Conservation (phyloP, 108 stramenopile species). For the Pseudonitzschia multiseries region DNA sequence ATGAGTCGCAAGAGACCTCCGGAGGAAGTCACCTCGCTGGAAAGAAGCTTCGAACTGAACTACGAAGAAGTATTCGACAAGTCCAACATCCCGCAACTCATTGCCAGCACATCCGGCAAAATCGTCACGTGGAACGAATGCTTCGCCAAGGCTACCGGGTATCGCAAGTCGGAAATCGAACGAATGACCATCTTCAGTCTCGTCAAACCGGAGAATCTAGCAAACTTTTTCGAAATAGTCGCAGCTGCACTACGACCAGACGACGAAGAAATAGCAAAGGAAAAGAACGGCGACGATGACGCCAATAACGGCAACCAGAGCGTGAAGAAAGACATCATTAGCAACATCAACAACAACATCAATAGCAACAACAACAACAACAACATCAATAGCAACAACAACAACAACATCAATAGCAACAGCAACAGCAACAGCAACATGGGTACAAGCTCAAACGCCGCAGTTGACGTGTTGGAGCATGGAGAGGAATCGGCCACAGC, state of each 20-base stretch:
- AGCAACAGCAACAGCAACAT: not conserved
- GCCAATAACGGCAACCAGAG: not conserved
- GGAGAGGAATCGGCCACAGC: not conserved
- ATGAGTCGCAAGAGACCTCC: constrained; percentile 49
- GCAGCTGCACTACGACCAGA: constrained; percentile 49
- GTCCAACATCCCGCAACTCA: constrained; percentile 78
- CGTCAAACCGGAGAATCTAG: constrained; percentile 66
- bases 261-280: constrained; percentile 3
- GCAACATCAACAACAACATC: not conserved
- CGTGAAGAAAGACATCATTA: not conserved
- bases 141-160: constrained; percentile 64
- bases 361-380: not conserved
- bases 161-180: constrained; percentile 51
- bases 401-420: not conserved
- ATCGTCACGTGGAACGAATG: constrained; percentile 81
- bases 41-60: constrained; percentile 58
- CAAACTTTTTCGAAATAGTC: constrained; percentile 78
- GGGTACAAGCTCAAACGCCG: too few species aligned
- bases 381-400: too few species aligned
- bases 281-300: not conserved
- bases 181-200: constrained; percentile 77
- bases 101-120: constrained; percentile 74
- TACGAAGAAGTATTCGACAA: constrained; percentile 77
- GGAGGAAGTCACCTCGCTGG: constrained; percentile 32
- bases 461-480: not conserved